Percentiles rank a stretch among this genome's conserved stretches.
Conservation (phyloP, 257 asterid genomes). For the Jacaranda copaia region DNA sequence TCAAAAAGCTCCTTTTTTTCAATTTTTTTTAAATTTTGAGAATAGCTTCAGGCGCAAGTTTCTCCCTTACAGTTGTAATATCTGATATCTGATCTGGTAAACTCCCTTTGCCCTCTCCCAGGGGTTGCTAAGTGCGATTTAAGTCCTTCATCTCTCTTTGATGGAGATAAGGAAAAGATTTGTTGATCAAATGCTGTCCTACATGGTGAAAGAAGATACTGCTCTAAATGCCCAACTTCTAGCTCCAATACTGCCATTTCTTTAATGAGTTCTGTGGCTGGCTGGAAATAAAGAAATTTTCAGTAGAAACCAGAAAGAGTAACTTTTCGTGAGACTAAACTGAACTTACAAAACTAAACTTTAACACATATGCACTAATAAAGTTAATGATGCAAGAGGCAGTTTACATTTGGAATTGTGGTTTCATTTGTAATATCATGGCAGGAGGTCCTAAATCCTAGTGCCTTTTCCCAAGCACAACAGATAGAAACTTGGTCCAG, state of each 20-base stretch:
- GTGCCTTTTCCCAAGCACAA: conserved; percentile 62
- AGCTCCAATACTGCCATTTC: conserved; percentile 64
- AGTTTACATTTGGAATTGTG: conserved; percentile 61
- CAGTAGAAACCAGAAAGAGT: too few relatives aligned
- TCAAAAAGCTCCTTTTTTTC: too few relatives aligned
- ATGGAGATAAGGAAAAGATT: conserved; percentile 53
- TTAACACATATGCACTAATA: neutral
- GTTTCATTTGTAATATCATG: conserved; percentile 38
- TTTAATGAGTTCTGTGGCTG: conserved; percentile 66
- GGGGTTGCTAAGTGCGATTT: conserved; percentile 55
- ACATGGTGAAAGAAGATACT: conserved; percentile 66
- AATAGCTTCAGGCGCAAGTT: conserved; percentile 32
- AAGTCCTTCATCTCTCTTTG: conserved; percentile 36
- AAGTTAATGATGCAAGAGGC: neutral
- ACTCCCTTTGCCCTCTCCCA: conserved; percentile 53
- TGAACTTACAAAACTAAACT: too few relatives aligned
- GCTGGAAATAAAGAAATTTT: neutral
- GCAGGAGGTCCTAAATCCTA: conserved; percentile 59
- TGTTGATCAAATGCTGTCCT: conserved; percentile 71
- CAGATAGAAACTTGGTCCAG: conserved; percentile 68
- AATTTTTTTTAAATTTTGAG: too few relatives aligned
- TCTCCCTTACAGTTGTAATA: conserved; percentile 39
- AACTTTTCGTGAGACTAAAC: too few relatives aligned
- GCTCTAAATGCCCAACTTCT: conserved; percentile 71
- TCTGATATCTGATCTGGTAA: conserved; percentile 54